These are phyloP conservation scores for Petrea volubilis DNA, from an alignment of 257 asterid genomes.

Conservation along the genomic window DNA sequence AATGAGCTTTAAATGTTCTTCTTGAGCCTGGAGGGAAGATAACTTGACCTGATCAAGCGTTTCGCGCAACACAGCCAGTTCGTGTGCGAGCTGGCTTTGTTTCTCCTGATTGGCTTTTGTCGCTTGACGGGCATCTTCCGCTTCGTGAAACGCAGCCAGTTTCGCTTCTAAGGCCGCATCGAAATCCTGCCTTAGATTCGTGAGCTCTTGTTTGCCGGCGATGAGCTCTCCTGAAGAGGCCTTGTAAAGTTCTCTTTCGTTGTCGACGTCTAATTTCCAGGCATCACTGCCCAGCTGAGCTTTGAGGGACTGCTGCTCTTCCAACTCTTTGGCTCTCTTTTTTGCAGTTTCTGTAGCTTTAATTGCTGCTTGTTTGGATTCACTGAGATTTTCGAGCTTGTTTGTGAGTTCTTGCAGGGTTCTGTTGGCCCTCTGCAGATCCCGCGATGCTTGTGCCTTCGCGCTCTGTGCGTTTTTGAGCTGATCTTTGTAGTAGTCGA, in stretches of 20 bases:
- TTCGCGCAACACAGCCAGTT: slow-evolving; percentile 39
- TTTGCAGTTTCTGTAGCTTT: slow-evolving; percentile 62
- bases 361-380: slow-evolving; percentile 78
- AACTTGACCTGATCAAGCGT: slow-evolving; percentile 52
- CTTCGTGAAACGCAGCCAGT: slow-evolving; percentile 60
- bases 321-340: slow-evolving; percentile 46
- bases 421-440: slow-evolving; percentile 61
- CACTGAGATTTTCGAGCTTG: slow-evolving; percentile 73
- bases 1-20: slow-evolving; percentile 50
- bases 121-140: slow-evolving; percentile 58
- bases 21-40: slow-evolving; percentile 61
- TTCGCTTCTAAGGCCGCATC: slow-evolving; percentile 76
- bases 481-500: slow-evolving; percentile 66
- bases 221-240: slow-evolving; percentile 63
- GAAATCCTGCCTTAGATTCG: slow-evolving; percentile 71
- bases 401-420: slow-evolving; percentile 71
- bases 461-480: slow-evolving; percentile 48
- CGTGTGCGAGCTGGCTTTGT: slow-evolving; percentile 41
- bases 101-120: slow-evolving; percentile 44
- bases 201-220: slow-evolving; percentile 70
- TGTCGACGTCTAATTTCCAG: slow-evolving; percentile 62
- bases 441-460: slow-evolving; percentile 55
- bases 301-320: slow-evolving; percentile 48
- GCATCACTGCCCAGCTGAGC: slow-evolving; percentile 50
- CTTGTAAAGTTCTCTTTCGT: slow-evolving; percentile 63